Evolutionary conservation across 495 filamentous ascomycete genomes (phyloP), one percentile per base, ranked within the genome.

Genomic region (Penicillium roqueforti): DNA sequence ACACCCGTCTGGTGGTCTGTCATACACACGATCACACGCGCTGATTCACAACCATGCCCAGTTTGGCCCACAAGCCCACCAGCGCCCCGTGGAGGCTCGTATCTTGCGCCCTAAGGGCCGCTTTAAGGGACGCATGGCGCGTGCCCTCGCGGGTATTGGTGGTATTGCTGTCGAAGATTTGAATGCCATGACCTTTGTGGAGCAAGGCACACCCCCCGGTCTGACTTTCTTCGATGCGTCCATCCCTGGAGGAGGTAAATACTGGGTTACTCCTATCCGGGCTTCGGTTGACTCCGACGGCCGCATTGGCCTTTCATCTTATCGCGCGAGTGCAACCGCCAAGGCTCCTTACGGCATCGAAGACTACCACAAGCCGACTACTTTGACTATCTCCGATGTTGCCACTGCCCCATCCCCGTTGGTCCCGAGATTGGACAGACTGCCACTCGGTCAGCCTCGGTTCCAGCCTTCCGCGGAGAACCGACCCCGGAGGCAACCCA

Each of bases 1-100:
- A 8, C 93, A 99, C 70, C 93, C 95, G 1, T 93, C 91, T 2
- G 95, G 86, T 3, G 93, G 93, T 55, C 72, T 97, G 16, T 87
- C 88, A 34, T 97, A 97, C 72, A 76, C 86, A 26, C 84, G 91
- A 51, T 87, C 88, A 14, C 69, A 79, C 31, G 77, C 84, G 20
- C 78, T 85, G 63, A 66, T 88, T 39, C 76, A 82, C 46, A 95
- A 96, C 67, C 91, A 97, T 63, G 87, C 93, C 0, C 53, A 82
- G n/a, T 83, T 86, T 60, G 93, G 93, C 3, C 92, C 91, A 7
- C 87, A 89, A 63, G 71, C 72, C 13, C 59, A 73, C 32, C 78
- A 80, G 53, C 59, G 82, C 8, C 81, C 89, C 0, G 77, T 93
- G 3, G 69, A 82, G 63, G 87, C 86, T 3, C 81, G 93, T 51